Base-by-base conservation (phyloP, 169 alveolate genomes). In the Blepharisma undulans region DNA sequence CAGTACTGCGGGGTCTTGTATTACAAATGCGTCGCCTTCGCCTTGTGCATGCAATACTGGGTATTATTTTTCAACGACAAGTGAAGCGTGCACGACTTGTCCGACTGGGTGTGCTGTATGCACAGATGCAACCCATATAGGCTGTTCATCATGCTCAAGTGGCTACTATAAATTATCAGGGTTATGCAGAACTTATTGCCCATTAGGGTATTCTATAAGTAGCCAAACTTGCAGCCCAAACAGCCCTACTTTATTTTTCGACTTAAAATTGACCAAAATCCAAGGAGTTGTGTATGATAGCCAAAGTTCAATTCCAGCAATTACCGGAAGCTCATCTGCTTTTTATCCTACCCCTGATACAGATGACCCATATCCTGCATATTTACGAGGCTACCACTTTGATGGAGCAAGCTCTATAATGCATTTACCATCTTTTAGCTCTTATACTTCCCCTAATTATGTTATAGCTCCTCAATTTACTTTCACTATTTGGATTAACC, bases 351-450 rank as follows among this genome's bases (percentile, higher is more conserved):
- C 25, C n/a, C 36, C 14, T 30, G 89, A 82, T 19, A 34, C 89
- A 2, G 60, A 60, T 59, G 89, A 82, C 76, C 89, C 89, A 22
- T 32, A 48, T 32, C 76, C 89, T 1, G 72, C 89, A 33, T n/a
- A 30, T 21, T 34, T n/a, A 10, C 27, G 89, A 82, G 89, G 89
- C 3, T 82, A 82, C 77, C 60, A 82, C 76, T 82, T 82, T 82
- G 76, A 82, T 30, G 89, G 89, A 30, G 32, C 30, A 0, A 22
- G 29, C 4, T 48, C 78, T 21, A 22, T 48, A 6, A 59, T 82
- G 76, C 29, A 82, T 22, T 22, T 82, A 12, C 89, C 89, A 4
- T 74, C 89, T 22, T 82, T 22, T 60, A 10, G 77, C 29, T 2
- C 78, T 8, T 19, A 22, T 60, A 22, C 89, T 10, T 3, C 78